Evolutionary conservation across 140 eudicot genomes (phyloP), one percentile per base, ranked within the genome.

Genomic region (Stevia rebaudiana): DNA sequence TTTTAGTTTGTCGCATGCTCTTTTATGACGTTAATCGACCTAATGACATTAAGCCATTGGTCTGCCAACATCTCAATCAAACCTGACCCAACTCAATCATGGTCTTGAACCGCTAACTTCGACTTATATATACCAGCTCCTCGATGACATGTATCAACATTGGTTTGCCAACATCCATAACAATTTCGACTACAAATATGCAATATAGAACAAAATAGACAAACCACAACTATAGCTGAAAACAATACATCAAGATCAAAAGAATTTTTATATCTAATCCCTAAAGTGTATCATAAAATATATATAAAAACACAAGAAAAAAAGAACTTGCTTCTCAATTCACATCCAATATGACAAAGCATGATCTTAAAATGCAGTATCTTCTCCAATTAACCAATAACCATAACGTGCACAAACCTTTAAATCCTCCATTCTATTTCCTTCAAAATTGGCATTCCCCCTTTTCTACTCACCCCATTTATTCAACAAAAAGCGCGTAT

Each of bases 401-500:
- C 41, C 41, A 36, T 8, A 10, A 5, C 8, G 11, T 5, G 49
- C 52, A 55, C 52, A 73, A 31, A 55, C 72, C 72, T 73, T 65
- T 52, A 55, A 13, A 6, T 12, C 65, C 48, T 63, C 71, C 65
- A 40, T 47, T 68, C 63, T 25, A 68, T 24, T 72, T 30, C 43
- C 54, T 73, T 73, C 67, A 73, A 0, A 0, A 56, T 12, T 36
- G 17, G 9, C 16, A 54, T 6, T 22, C 41, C 44, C 31, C 22
- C 36, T 35, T 67, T 66, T 65, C 73, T 46, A 56, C 63, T 74
- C 73, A 47, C 68, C 35, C 78, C 46, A 21, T 40, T 54, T 54
- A 33, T 42, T 15, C 11, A 43, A 36, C 41, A 36, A 36, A 36
- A 11, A 36, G 11, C 11, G 21, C 25, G 28, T 39, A 62, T 18